phyloP scores from a whole-genome alignment of 148 eudicot species.

The Vaccinium macrocarpon region DNA sequence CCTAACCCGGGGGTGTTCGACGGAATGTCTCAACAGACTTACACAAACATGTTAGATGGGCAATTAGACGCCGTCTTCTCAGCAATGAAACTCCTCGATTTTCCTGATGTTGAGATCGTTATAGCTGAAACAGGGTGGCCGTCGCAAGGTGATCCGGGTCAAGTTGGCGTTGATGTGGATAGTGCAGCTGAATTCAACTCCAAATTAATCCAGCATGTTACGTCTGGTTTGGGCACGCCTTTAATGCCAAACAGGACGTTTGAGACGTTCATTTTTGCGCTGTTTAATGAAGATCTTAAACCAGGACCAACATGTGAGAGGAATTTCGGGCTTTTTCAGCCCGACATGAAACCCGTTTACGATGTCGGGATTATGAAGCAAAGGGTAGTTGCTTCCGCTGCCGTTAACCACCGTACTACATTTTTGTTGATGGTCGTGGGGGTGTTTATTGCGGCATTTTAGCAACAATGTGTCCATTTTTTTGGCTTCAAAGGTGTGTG shows the following conservation, averaged over 20 bases:
- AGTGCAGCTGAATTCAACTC: conserved; percentile 60
- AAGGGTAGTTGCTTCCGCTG: conserved; percentile 22
- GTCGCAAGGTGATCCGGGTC: conserved; percentile 44
- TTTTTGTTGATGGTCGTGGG: conserved; percentile 11
- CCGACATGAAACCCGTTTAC: conserved; percentile 48
- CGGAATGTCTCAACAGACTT: conserved; percentile 35
- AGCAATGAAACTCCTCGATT: conserved; percentile 45
- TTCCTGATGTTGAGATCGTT: conserved; percentile 48
- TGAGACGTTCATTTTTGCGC: conserved; percentile 61
- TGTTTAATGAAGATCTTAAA: conserved; percentile 63
- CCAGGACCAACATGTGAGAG: conserved; percentile 55
- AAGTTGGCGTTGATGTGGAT: conserved; percentile 41
- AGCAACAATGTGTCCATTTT: not conserved
- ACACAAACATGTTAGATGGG: conserved; percentile 63
- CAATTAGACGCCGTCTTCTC: conserved; percentile 63
- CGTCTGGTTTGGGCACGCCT: conserved; percentile 63
- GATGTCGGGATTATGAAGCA: conserved; percentile 44
- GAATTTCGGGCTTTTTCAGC: conserved; percentile 60
- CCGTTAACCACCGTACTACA: not conserved
- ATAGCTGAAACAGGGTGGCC: conserved; percentile 87
- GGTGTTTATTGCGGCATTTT: not conserved
- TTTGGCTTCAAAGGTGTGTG: not conserved
- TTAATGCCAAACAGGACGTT: conserved; percentile 69
- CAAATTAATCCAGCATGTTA: conserved; percentile 41
- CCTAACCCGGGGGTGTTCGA: conserved; percentile 49